These are phyloP conservation scores for Eimeria nieschulzi DNA, from an alignment of 169 alveolate genomes.

Conservation along the genomic window DNA sequence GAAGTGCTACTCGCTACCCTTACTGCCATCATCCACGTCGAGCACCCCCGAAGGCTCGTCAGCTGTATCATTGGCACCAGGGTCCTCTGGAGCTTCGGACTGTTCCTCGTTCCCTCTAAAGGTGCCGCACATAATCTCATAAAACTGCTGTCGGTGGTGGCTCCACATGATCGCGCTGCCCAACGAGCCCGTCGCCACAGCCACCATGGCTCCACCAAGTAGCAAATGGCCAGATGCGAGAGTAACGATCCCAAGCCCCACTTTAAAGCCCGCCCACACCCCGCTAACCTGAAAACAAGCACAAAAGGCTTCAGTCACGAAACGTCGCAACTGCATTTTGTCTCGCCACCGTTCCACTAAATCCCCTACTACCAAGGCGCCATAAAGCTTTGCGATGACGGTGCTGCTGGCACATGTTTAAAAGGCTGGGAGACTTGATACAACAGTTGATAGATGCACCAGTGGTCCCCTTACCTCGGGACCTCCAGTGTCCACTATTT, in stretches of 20 bases:
- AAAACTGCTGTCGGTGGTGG: conserved; percentile 55
- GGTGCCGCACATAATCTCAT: conserved; percentile 55
- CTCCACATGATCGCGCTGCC: conserved; percentile 72
- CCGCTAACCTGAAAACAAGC: conserved; percentile 60
- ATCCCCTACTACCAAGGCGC: no score
- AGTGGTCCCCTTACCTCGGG: conserved; percentile 24
- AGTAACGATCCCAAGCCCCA: conserved; percentile 66
- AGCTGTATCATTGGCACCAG: neutral
- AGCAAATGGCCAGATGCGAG: conserved; percentile 67
- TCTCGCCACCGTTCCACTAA: no score
- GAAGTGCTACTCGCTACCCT: no score
- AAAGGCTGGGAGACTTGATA: no score
- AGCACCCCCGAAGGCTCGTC: neutral
- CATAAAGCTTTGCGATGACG: no score
- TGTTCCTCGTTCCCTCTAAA: conserved; percentile 17
- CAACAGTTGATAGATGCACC: no score
- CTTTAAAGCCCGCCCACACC: conserved; percentile 71
- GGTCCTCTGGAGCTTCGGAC: neutral
- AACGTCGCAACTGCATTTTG: no score
- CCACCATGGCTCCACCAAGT: conserved; percentile 68
- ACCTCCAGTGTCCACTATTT: conserved; percentile 59
- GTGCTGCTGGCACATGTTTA: no score
- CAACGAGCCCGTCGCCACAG: conserved; percentile 67
- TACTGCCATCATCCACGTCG: no score
- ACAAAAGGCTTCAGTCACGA: neutral